Conservation (phyloP, 1,139 yeast genomes). For the Taphrina deformans region DNA sequence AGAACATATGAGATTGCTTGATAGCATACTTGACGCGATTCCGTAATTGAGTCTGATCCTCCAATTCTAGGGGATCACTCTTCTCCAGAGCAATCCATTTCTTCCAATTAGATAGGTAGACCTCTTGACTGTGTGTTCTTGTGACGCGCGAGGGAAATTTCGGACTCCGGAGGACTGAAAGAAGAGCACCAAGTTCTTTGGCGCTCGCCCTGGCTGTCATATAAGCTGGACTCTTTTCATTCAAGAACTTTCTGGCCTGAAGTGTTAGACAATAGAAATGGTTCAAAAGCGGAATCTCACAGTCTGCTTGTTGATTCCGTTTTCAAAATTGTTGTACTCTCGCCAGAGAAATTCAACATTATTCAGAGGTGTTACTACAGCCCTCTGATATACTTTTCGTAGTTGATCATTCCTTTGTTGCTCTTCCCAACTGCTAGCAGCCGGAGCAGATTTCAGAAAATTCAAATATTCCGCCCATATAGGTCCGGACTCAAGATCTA, state of each 20-base stretch:
- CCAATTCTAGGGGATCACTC: slow-evolving; percentile 63
- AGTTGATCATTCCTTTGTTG: slow-evolving; percentile 78
- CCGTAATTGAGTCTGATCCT: slow-evolving; percentile 49
- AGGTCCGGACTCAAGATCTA: slow-evolving; percentile 68
- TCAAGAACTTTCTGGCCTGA: slow-evolving; percentile 69
- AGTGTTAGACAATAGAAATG: slow-evolving; percentile 42
- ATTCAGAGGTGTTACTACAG: slow-evolving; percentile 69
- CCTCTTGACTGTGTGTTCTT: slow-evolving; percentile 48
- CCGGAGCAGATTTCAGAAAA: slow-evolving; percentile 67
- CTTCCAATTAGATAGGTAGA: slow-evolving; percentile 56
- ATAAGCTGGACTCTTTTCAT: slow-evolving; percentile 80
- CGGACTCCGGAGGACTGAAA: slow-evolving; percentile 52
- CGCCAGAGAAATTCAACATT: slow-evolving; percentile 79
- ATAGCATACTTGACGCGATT: slow-evolving; percentile 69
- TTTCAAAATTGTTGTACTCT: slow-evolving; percentile 80
- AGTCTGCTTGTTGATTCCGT: slow-evolving; percentile 67
- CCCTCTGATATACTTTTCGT: slow-evolving; percentile 70
- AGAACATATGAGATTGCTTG: slow-evolving; percentile 65
- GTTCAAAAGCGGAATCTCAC: slow-evolving; percentile 12
- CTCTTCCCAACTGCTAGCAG: slow-evolving; percentile 83
- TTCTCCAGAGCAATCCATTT: slow-evolving; percentile 80
- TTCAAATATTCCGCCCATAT: slow-evolving; percentile 82
- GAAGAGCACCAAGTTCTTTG: slow-evolving; percentile 65
- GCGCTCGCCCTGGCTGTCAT: slow-evolving; percentile 84
- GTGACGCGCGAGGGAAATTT: slow-evolving; percentile 50